Conservation (phyloP, 2,329 filamentous ascomycete genomes). For the Phialophora chinensis region DNA sequence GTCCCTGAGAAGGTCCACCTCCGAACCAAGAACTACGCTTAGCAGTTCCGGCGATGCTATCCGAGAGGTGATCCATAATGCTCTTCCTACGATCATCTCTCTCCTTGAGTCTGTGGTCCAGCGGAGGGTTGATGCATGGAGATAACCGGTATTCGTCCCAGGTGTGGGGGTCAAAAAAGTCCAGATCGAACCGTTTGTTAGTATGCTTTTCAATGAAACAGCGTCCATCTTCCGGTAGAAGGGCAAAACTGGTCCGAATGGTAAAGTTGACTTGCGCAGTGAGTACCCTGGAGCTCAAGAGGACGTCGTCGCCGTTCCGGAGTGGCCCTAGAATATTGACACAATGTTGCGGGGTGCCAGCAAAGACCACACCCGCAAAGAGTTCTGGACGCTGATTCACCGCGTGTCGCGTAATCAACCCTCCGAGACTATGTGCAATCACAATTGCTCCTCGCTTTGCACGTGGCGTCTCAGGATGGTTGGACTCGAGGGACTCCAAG, state of each 20-base stretch:
- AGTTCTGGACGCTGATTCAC: slow-evolving; percentile 85
- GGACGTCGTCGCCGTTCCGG: slow-evolving; percentile 88
- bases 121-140: slow-evolving; percentile 73
- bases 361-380: slow-evolving; percentile 84
- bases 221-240: slow-evolving; percentile 83
- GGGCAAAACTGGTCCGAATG: slow-evolving; percentile 80
- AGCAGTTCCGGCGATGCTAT: slow-evolving; percentile 48
- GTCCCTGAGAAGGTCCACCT: slow-evolving; percentile 9
- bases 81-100: slow-evolving; percentile 47
- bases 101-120: slow-evolving; percentile 55
- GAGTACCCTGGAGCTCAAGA: slow-evolving; percentile 85
- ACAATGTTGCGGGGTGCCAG: slow-evolving; percentile 81
- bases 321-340: slow-evolving; percentile 90
- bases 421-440: slow-evolving; percentile 84
- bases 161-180: slow-evolving; percentile 79
- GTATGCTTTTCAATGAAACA: slow-evolving; percentile 87
- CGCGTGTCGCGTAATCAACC: slow-evolving; percentile 84
- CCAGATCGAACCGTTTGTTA: slow-evolving; percentile 77
- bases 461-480: slow-evolving; percentile 61
- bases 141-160: slow-evolving; percentile 82
- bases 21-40: slow-evolving; percentile 29
- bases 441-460: slow-evolving; percentile 74
- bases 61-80: slow-evolving; percentile 56
- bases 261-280: slow-evolving; percentile 94
- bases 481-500: slow-evolving; percentile 75